Percentiles rank a stretch among this genome's conserved stretches.
These are phyloP conservation scores for slime mould (Dictyostelium discoideum) DNA, from an alignment of 78 protist species.

Conservation along the genomic window DNA sequence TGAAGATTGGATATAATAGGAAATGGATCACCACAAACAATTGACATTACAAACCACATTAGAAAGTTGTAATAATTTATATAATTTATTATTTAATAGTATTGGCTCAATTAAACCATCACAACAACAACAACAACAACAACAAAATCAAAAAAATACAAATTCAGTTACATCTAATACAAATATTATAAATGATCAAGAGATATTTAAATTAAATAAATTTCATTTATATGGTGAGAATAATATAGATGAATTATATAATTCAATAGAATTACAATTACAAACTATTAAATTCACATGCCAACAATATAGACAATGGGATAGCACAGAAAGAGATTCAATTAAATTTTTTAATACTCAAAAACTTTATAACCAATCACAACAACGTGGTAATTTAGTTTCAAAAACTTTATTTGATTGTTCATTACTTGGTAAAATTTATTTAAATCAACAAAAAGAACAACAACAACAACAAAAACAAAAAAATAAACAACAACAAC, in stretches of 20 bases:
- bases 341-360: background rate
- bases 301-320: constrained; percentile 67
- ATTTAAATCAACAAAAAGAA: constrained; percentile 14
- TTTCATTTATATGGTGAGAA: background rate
- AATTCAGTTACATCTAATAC: background rate
- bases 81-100: background rate
- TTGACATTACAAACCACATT: background rate
- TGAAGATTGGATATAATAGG: background rate
- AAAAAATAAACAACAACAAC: background rate
- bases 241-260: constrained; percentile 47
- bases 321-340: constrained; percentile 10
- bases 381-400: constrained; percentile 28
- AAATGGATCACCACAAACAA: constrained; percentile 1
- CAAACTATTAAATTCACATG: constrained; percentile 53
- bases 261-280: background rate
- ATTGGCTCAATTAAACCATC: background rate
- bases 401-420: constrained; percentile 42
- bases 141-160: background rate
- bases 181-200: background rate
- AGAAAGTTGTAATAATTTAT: background rate
- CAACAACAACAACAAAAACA: background rate
- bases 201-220: background rate
- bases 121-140: background rate
- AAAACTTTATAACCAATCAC: constrained; percentile 2
- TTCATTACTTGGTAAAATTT: constrained; percentile 52